Percentiles rank a stretch among this genome's conserved stretches.
phyloP scores from a whole-genome alignment of 192 early-diverging fungal genomes.

The Phycomyces blakesleeanus region DNA sequence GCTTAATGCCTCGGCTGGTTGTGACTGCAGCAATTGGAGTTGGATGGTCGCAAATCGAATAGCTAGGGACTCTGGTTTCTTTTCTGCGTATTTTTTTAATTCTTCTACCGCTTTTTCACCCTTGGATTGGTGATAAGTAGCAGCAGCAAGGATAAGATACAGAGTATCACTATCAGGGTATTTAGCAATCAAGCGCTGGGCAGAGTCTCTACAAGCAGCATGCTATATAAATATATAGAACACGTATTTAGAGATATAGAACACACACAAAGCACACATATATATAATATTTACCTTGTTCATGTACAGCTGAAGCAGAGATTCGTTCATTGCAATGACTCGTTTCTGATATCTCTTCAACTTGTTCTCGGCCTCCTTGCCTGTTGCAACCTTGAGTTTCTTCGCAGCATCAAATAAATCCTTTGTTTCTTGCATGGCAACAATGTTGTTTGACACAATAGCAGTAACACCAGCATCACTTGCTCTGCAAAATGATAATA shows the following conservation, averaged over 20 bases:
- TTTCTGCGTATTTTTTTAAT: conserved; percentile 40
- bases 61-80: conserved; percentile 41
- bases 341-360: conserved; percentile 55
- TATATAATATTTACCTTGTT: conserved; percentile 39
- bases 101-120: conserved; percentile 53
- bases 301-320: conserved; percentile 52
- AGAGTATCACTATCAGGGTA: conserved; percentile 61
- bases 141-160: conserved; percentile 56
- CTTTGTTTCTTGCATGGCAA: conserved; percentile 49
- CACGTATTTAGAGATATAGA: neutral
- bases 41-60: conserved; percentile 65
- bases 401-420: conserved; percentile 57
- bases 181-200: conserved; percentile 45
- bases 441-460: conserved; percentile 69
- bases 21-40: conserved; percentile 46
- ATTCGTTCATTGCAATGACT: conserved; percentile 60
- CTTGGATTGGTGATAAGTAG: conserved; percentile 52
- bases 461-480: conserved; percentile 53
- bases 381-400: conserved; percentile 50
- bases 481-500: conserved; percentile 24
- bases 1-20: conserved; percentile 46
- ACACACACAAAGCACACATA: neutral
- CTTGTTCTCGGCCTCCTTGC: conserved; percentile 56
- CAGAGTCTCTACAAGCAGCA: conserved; percentile 48
- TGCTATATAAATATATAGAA: conserved; percentile 26